phyloP scores from a whole-genome alignment of 1,139 yeast genomes.

The Eremothecium sinecaudum region DNA sequence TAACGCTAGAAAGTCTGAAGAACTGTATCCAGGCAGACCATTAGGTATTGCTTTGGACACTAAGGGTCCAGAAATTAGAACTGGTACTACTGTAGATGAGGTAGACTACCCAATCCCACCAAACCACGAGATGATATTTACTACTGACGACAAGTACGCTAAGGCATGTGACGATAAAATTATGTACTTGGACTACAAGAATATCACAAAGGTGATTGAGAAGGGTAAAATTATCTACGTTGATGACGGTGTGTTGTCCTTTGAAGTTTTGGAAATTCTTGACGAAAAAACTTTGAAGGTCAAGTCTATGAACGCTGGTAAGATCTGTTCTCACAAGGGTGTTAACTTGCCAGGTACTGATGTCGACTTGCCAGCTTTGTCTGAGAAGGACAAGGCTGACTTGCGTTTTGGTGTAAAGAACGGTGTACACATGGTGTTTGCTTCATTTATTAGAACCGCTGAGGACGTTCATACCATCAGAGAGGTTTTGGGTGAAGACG shows the following conservation, averaged over 20 bases:
- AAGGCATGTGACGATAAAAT: slow-evolving; percentile 62
- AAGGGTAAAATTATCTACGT: slow-evolving; percentile 83
- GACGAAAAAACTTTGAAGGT: slow-evolving; percentile 79
- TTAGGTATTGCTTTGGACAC: slow-evolving; percentile 97
- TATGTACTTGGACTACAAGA: slow-evolving; percentile 90
- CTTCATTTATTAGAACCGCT: slow-evolving; percentile 95
- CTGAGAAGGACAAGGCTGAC: slow-evolving; percentile 92
- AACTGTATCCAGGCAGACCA: slow-evolving; percentile 87
- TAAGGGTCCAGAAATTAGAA: slow-evolving; percentile 99
- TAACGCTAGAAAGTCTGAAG: slow-evolving; percentile 91
- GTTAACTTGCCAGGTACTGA: slow-evolving; percentile 98
- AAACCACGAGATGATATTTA: slow-evolving; percentile 83
- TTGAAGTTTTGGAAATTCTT: slow-evolving; percentile 75
- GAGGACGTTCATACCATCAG: slow-evolving; percentile 84
- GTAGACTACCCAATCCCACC: slow-evolving; percentile 74
- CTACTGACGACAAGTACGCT: slow-evolving; percentile 79
- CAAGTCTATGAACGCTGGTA: slow-evolving; percentile 86
- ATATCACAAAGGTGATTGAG: slow-evolving; percentile 87
- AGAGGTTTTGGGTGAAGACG: slow-evolving; percentile 91
- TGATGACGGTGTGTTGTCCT: slow-evolving; percentile 96
- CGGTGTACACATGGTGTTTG: slow-evolving; percentile 95
- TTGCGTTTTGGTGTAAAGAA: slow-evolving; percentile 91
- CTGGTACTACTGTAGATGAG: slow-evolving; percentile 81
- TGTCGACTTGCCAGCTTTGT: slow-evolving; percentile 95
- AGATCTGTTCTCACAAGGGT: slow-evolving; percentile 95